Conservation (phyloP, 345 rosid genomes). For the Crucihimalaya himalaica region DNA sequence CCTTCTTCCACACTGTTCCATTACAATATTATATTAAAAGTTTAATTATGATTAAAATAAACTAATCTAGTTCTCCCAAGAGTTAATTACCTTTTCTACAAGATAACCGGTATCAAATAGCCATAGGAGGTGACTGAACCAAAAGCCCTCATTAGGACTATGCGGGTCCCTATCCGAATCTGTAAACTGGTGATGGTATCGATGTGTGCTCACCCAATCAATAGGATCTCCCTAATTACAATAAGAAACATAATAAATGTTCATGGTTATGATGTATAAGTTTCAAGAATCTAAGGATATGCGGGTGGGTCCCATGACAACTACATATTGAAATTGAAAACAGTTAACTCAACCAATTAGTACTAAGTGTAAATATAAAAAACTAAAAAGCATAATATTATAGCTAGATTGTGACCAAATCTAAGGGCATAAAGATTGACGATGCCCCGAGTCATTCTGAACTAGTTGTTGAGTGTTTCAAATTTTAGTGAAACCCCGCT, state of each 20-base stretch:
- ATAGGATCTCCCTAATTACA: constrained; percentile 57
- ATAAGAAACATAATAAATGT: background rate
- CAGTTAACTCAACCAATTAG: background rate
- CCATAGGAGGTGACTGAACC: constrained; percentile 88
- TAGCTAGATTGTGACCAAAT: background rate
- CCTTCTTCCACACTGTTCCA: constrained; percentile 35
- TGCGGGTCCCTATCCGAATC: constrained; percentile 95
- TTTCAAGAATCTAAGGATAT: constrained; percentile 1
- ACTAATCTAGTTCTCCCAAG: background rate
- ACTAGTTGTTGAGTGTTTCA: constrained; percentile 5
- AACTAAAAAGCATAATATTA: background rate
- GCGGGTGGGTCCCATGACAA: constrained; percentile 7
- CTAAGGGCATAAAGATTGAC: constrained; percentile 2
- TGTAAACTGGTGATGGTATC: constrained; percentile 82
- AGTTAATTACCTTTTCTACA: constrained; percentile 51
- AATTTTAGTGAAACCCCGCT: background rate
- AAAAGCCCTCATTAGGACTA: constrained; percentile 87
- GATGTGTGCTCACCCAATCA: constrained; percentile 90
- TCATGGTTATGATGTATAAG: background rate
- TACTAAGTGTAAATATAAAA: background rate
- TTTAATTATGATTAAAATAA: background rate
- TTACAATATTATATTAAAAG: background rate
- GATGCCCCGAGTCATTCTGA: background rate
- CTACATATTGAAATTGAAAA: background rate
- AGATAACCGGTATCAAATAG: constrained; percentile 64